phyloP scores from a whole-genome alignment of 2,329 filamentous ascomycete species.

The Basipetospora chlamydospora region DNA sequence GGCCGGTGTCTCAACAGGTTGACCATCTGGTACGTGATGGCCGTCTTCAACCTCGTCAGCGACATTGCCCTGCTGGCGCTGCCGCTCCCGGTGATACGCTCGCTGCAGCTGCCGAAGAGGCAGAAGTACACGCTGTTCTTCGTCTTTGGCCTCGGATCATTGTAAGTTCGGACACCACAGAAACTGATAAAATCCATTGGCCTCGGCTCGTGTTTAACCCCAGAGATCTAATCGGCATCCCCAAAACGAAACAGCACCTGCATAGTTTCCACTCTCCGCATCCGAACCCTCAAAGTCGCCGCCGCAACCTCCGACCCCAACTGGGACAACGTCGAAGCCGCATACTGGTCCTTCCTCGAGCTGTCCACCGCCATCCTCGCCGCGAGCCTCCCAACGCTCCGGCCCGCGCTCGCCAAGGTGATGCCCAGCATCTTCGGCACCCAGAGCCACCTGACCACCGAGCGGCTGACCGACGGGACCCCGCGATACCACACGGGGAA shows the following conservation, averaged over 20 bases:
- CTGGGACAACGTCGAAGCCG: slow-evolving; percentile 17
- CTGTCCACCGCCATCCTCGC: slow-evolving; percentile 16
- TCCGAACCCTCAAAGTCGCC: slow-evolving; percentile 15
- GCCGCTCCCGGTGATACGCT: slow-evolving; percentile 13
- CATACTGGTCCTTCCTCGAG: slow-evolving; percentile 18
- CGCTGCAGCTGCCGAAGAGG: slow-evolving; percentile 10
- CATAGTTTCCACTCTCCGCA: slow-evolving; percentile 15
- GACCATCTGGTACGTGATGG: slow-evolving; percentile 15
- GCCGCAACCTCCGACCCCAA: slow-evolving; percentile 11
- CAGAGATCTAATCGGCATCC: background rate
- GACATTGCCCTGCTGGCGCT: slow-evolving; percentile 14
- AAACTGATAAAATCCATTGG: too few species aligned
- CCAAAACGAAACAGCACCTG: slow-evolving; percentile 10
- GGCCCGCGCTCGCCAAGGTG: slow-evolving; percentile 13
- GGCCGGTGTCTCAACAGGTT: slow-evolving; percentile 14
- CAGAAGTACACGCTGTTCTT: slow-evolving; percentile 12
- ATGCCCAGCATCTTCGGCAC: slow-evolving; percentile 10
- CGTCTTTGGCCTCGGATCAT: slow-evolving; percentile 15
- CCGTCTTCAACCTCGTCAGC: slow-evolving; percentile 14
- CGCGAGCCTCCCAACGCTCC: slow-evolving; percentile 16
- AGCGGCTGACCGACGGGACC: background rate
- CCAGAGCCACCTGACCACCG: slow-evolving; percentile 2
- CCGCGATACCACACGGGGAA: background rate
- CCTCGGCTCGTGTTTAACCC: too few species aligned
- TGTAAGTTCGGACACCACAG: slow-evolving; percentile 9